Evolutionary conservation across 345 rosid species (phyloP).

Genomic region (Lumnitzera littorea): DNA sequence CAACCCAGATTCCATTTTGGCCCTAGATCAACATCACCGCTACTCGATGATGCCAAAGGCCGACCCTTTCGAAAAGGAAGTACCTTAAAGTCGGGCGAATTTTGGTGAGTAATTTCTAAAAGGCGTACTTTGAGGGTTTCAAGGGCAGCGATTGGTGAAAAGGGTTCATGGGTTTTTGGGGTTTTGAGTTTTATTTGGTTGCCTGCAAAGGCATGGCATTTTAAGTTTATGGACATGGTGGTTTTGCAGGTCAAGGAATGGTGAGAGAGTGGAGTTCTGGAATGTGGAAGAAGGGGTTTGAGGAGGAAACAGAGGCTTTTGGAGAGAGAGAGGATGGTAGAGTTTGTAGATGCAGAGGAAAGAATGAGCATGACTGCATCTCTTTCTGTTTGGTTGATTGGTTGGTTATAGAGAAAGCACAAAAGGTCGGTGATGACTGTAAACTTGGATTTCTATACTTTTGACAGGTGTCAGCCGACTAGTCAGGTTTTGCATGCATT

Average conservation of each 20-base stretch:
- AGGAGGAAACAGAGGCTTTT: background rate
- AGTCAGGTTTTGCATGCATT: background rate
- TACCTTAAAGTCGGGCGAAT: conserved; percentile 57
- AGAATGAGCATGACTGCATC: conserved; percentile 1
- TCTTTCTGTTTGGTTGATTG: background rate
- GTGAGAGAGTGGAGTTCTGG: conserved; percentile 7
- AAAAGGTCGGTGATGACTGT: background rate
- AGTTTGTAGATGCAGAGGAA: conserved; percentile 10
- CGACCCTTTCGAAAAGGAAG: conserved; percentile 76
- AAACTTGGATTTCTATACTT: background rate
- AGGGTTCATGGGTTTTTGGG: conserved; percentile 48
- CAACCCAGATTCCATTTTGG: conserved; percentile 79
- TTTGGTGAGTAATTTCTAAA: conserved; percentile 27
- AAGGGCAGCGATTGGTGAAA: conserved; percentile 54
- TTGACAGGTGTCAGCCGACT: background rate
- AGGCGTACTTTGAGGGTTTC: conserved; percentile 57
- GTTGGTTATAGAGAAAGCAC: background rate
- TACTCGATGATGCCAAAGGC: conserved; percentile 53
- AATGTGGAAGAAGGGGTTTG: conserved; percentile 16
- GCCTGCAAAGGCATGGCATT: conserved; percentile 78
- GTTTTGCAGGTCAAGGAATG: conserved; percentile 10
- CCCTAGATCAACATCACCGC: conserved; percentile 25
- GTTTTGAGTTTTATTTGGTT: conserved; percentile 52
- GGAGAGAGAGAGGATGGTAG: background rate
- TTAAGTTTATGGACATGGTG: conserved; percentile 56